Percentiles rank a stretch among this genome's conserved stretches.
Conservation (phyloP, 139 green algal species). For the Chlamydomonas schloesseri region DNA sequence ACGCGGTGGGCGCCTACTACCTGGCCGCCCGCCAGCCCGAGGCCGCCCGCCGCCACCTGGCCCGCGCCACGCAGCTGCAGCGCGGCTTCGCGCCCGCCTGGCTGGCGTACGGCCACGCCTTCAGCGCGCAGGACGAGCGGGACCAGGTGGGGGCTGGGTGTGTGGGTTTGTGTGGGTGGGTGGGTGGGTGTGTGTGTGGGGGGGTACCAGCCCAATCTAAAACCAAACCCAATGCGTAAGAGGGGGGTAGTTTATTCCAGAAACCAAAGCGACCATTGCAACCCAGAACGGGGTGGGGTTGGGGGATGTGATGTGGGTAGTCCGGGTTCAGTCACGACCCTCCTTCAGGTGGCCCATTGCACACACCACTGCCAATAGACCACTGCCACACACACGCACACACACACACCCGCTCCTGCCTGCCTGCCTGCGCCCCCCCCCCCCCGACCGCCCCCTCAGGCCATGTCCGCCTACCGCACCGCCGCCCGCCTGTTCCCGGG, state of each 20-base stretch:
- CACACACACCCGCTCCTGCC: not conserved
- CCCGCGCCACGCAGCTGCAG: slow-evolving; percentile 88
- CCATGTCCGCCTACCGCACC: slow-evolving; percentile 95
- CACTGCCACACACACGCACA: not conserved
- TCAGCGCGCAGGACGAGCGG: slow-evolving; percentile 90
- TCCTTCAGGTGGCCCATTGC: too few relatives aligned
- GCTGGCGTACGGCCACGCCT: slow-evolving; percentile 95
- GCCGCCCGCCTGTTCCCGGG: slow-evolving; percentile 94
- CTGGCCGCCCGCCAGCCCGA: slow-evolving; percentile 75
- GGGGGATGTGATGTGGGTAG: too few relatives aligned
- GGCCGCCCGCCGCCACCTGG: slow-evolving; percentile 84
- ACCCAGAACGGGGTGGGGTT: too few relatives aligned
- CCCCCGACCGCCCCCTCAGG: not conserved
- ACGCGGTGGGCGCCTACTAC: slow-evolving; percentile 97
- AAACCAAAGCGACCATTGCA: too few relatives aligned
- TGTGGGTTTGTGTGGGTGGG: not conserved
- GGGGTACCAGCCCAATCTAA: not conserved
- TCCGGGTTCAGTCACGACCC: too few relatives aligned
- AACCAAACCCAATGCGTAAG: too few relatives aligned
- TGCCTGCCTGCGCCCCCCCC: not conserved
- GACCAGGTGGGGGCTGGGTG: slow-evolving; percentile 63
- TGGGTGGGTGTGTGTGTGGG: too few relatives aligned
- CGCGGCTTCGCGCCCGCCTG: slow-evolving; percentile 88
- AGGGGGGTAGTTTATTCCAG: too few relatives aligned
- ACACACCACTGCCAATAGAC: too few relatives aligned